Conservation (phyloP, 2,329 filamentous ascomycete genomes). For the Boeremia lycopersici region DNA sequence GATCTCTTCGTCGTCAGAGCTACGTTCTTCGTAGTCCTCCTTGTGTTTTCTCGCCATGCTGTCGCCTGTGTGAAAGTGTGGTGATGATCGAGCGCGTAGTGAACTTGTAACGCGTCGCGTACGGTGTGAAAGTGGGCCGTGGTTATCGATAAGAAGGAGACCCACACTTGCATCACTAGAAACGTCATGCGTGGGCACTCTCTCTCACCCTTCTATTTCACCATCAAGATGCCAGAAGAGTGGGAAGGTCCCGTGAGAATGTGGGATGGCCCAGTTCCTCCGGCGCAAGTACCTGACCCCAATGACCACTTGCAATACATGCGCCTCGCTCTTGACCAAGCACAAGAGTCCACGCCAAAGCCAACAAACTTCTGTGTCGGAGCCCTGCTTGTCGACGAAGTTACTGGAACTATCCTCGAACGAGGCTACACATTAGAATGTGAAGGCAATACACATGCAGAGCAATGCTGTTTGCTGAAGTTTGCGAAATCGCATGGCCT, state of each 20-base stretch:
- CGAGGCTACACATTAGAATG: constrained; percentile 92
- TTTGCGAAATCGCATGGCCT: constrained; percentile 51
- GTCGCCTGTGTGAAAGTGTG: background rate
- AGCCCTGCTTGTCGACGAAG: constrained; percentile 75
- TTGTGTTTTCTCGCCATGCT: constrained; percentile 13
- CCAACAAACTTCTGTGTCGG: constrained; percentile 94
- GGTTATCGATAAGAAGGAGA: constrained; percentile 23
- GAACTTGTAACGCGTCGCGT: constrained; percentile 10
- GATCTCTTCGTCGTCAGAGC: constrained; percentile 55
- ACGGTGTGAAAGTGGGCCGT: constrained; percentile 26
- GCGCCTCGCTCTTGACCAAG: constrained; percentile 74
- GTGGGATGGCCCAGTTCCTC: constrained; percentile 28
- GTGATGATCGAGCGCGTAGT: constrained; percentile 14
- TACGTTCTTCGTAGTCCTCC: constrained; percentile 17
- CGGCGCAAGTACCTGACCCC: constrained; percentile 26
- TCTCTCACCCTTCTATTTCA: constrained; percentile 7
- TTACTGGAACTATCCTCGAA: constrained; percentile 66
- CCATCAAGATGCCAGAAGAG: constrained; percentile 28
- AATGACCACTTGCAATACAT: constrained; percentile 60
- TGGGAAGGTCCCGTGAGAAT: constrained; percentile 26
- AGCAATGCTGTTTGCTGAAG: constrained; percentile 89
- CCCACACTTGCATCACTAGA: constrained; percentile 19
- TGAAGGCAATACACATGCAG: constrained; percentile 91
- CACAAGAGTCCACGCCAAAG: constrained; percentile 79
- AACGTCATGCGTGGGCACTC: background rate